Evolutionary conservation across 1,284 basidiomycete species (phyloP), one percentile per base, ranked within the genome.

Genomic region (Ustilago tritici): DNA sequence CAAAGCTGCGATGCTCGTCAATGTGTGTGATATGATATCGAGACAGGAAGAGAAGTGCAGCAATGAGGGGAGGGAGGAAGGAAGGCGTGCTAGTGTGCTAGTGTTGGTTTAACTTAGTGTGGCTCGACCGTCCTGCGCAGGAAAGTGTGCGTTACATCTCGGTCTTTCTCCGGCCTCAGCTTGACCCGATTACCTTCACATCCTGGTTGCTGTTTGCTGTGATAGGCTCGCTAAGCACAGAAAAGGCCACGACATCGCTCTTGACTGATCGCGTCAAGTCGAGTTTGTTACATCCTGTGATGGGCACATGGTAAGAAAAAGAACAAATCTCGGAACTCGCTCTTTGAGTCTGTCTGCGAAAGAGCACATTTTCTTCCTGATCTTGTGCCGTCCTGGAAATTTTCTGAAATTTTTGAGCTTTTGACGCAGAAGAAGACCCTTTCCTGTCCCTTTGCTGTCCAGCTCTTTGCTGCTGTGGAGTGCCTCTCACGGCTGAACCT

Each of bases 251-350:
- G 66, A 67, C 61, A 63, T 49, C 66, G 35, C 15, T 54, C 12
- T 53, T 11, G 3, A 23, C 53, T 36, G 68, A 70, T 70, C 68
- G 61, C 61, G n/a, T 31, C 19, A 46, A 56, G 15, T 28, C 1
- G 17, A 15, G 12, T 19, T 15, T 70, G 57, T 61, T 61, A 70
- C 47, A 49, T 23, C 31, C 10, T 32, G 1, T 3, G 38, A 14
- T 17, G 14, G 2, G 9, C 8, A 46, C 19, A 40, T 19, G 4
- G 2, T 15, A 38, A 32, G 7, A 19, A 49, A 41, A 41, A 57
- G 35, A 5, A 32, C 43, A 56, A 63, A 59, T 46, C 56, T 70
- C 67, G 67, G 67, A 28, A 70, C 10, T 70, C 68, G 68, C 55
- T 23, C 14, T 46, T 46, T 6, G 43, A 19, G 43, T 46, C 11